Evolutionary conservation across 192 early-diverging fungal genomes (phyloP), one percentile per base, ranked within the genome.

Genomic region (Entomortierella chlamydospora): DNA sequence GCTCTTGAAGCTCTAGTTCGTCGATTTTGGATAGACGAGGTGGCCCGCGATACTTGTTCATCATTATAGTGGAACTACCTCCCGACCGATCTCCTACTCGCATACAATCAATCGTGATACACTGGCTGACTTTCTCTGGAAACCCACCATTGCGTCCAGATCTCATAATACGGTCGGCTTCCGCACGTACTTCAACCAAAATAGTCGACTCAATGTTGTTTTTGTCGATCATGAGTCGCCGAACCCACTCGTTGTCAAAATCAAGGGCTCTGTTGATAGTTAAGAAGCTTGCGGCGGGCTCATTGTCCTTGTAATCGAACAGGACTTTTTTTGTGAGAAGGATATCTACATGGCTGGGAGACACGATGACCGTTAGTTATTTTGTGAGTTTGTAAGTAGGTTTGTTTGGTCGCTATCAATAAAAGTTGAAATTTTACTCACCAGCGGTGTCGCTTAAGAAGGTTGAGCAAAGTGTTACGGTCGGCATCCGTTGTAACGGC

Each of bases 401-500:
- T 17, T 20, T 11, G 45, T 20, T 20, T 20, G 3, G 20, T 47
- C 15, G 20, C 5, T 20, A 2, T 47, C 20, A 39, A 39, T 37
- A 18, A 49, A 33, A 29, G 28, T 22, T 13, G 8, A 34, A 56
- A 4, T 55, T 20, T 9, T 13, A 73, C 68, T 58, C 72, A 87
- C 81, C 90, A 89, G 5, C 79, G 57, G 50, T 70, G 57, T 17
- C 73, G 68, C 37, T 81, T 81, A 51, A 93, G 72, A 23, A 95
- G 91, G 0, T 57, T 57, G 23, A 82, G 66, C 39, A 95, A 73
- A 20, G 88, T 34, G 2, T 50, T 57, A 55, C 87, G 79, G 60
- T 95, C 94, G 6, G 85, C 82, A 62, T 93, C 87, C 50, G 83
- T 84, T n/a, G 88, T 85, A 26, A 93, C 93, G 13, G 90, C 81